phyloP scores from a whole-genome alignment of 1,284 basidiomycete genomes.

The Mycena citricolor region DNA sequence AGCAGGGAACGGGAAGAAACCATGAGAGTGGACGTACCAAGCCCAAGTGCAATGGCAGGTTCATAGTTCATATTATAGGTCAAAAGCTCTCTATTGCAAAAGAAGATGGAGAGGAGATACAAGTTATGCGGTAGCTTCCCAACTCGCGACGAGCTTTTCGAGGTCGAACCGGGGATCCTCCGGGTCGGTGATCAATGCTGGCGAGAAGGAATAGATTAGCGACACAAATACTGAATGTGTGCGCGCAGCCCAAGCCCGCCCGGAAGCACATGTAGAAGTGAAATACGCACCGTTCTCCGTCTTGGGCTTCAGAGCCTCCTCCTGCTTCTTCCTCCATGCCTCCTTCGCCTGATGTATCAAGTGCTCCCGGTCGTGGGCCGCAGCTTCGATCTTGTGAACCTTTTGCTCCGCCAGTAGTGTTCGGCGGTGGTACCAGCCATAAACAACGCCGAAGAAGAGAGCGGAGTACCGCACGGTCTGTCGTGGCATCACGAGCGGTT shows the following conservation, averaged over 20 bases:
- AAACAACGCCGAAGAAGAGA: slow-evolving; percentile 84
- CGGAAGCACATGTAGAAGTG: slow-evolving; percentile 2
- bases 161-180: slow-evolving; percentile 96
- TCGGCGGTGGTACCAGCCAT: slow-evolving; percentile 91
- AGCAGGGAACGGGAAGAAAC: neutral
- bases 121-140: slow-evolving; percentile 43
- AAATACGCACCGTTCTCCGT: slow-evolving; percentile 24
- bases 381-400: slow-evolving; percentile 66
- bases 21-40: neutral
- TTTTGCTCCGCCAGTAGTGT: slow-evolving; percentile 86
- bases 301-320: slow-evolving; percentile 29
- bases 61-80: slow-evolving; percentile 1
- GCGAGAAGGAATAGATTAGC: slow-evolving; percentile 27
- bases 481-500: neutral
- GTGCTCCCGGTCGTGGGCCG: slow-evolving; percentile 70
- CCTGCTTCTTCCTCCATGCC: slow-evolving; percentile 83
- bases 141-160: slow-evolving; percentile 84
- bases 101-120: slow-evolving; percentile 14
- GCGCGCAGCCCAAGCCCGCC: too few relatives aligned
- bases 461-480: slow-evolving; percentile 97
- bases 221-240: slow-evolving; percentile 13
- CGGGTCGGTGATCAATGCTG: slow-evolving; percentile 83
- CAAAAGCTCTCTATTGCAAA: slow-evolving; percentile 21
- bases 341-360: slow-evolving; percentile 88
- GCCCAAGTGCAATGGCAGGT: neutral